A percentile compares a stretch with the other conserved stretches of the same genome.
Evolutionary conservation across 1,139 yeast species (phyloP).

Genomic region (Candida labiduridarum): DNA sequence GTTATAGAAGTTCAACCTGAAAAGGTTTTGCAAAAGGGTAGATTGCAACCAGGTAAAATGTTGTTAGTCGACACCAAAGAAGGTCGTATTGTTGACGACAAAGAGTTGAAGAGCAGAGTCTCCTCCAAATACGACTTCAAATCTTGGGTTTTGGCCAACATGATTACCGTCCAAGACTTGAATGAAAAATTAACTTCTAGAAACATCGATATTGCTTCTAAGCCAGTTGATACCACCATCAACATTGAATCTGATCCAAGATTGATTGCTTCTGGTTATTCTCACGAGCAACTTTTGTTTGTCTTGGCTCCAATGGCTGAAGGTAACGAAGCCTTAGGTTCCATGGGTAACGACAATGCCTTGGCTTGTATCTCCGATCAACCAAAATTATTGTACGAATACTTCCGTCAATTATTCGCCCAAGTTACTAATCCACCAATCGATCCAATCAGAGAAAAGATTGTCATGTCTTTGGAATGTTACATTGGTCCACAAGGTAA

Average conservation of each 20-base stretch:
- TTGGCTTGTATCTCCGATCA: slow-evolving; percentile 93
- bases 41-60: slow-evolving; percentile 96
- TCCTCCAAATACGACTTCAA: slow-evolving; percentile 90
- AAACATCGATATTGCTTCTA: slow-evolving; percentile 36
- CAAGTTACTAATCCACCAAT: slow-evolving; percentile 99
- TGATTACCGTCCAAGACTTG: slow-evolving; percentile 81
- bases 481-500: slow-evolving; percentile 98
- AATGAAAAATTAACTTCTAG: slow-evolving; percentile 57
- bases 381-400: slow-evolving; percentile 88
- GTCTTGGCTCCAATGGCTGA: slow-evolving; percentile 94
- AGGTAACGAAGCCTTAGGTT: slow-evolving; percentile 93
- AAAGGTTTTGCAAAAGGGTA: slow-evolving; percentile 83
- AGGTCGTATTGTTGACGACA: slow-evolving; percentile 92
- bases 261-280: slow-evolving; percentile 85
- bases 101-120: slow-evolving; percentile 78
- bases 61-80: slow-evolving; percentile 89
- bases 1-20: slow-evolving; percentile 88
- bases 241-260: slow-evolving; percentile 81
- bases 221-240: slow-evolving; percentile 22
- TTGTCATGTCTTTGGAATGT: slow-evolving; percentile 97
- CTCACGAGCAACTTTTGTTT: slow-evolving; percentile 84
- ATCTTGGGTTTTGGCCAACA: slow-evolving; percentile 87
- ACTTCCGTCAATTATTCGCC: slow-evolving; percentile 94
- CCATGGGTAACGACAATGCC: slow-evolving; percentile 99
- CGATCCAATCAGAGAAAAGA: slow-evolving; percentile 95